Evolutionary conservation across 257 asterid genomes (phyloP).

Genomic region (Ballota nigra): DNA sequence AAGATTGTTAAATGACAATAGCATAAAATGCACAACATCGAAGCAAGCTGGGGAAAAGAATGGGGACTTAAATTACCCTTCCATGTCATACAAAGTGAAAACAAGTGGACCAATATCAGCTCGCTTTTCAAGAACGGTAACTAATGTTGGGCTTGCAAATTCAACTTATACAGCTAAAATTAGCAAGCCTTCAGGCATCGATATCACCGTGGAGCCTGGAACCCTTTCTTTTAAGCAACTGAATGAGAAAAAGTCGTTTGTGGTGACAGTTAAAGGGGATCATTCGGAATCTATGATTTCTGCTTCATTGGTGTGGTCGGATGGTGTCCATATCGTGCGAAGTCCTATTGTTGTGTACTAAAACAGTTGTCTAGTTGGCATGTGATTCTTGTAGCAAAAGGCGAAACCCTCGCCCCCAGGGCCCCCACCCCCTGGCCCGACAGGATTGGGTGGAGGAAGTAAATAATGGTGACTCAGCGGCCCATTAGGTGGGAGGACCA

Average conservation of each 20-base stretch:
- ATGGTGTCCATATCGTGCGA: constrained; percentile 32
- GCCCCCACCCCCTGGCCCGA: no score
- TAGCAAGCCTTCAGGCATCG: background rate
- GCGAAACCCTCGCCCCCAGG: no score
- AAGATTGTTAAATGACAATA: constrained; percentile 8
- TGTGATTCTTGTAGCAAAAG: no score
- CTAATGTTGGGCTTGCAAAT: constrained; percentile 33
- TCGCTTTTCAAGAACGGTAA: constrained; percentile 33
- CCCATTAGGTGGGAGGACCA: no score
- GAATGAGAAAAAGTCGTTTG: constrained; percentile 30
- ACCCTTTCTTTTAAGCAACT: constrained; percentile 24
- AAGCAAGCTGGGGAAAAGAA: background rate
- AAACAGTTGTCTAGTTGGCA: background rate
- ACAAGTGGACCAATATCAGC: background rate
- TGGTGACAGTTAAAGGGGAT: constrained; percentile 27
- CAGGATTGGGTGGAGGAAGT: no score
- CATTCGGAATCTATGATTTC: background rate
- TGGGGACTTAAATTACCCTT: constrained; percentile 42
- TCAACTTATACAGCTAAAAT: constrained; percentile 37
- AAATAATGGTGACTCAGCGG: no score
- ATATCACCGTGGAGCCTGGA: constrained; percentile 26
- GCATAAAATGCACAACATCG: constrained; percentile 15
- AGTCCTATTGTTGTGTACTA: constrained; percentile 32
- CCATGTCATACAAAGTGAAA: constrained; percentile 22
- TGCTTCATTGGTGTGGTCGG: constrained; percentile 39